These are phyloP conservation scores for Fraxinus latifolia DNA, from an alignment of 305 asterid genomes.

Conservation along the genomic window DNA sequence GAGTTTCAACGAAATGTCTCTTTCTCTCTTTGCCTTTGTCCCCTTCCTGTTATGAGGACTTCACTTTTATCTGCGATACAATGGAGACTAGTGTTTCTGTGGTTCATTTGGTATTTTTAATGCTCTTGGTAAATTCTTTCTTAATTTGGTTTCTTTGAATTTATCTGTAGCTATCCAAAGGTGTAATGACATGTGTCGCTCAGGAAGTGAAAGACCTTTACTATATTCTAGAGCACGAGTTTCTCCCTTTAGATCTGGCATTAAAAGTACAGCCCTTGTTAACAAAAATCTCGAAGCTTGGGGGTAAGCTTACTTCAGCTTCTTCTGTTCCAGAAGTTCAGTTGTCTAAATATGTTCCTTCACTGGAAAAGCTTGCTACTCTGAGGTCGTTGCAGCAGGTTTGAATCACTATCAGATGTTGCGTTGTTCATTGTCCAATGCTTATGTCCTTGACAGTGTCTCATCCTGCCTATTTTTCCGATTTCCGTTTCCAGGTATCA, in stretches of 20 bases:
- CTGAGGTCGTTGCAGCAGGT: conserved; percentile 89
- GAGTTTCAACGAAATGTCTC: neutral
- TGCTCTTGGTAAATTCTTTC: neutral
- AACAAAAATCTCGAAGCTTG: conserved; percentile 71
- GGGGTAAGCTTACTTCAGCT: conserved; percentile 78
- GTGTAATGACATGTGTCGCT: conserved; percentile 75
- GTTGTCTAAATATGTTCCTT: conserved; percentile 64
- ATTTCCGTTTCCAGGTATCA: conserved; percentile 52
- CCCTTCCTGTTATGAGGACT: neutral
- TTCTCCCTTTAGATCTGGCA: conserved; percentile 66
- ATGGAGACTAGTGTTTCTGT: conserved; percentile 3
- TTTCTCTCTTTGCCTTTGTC: neutral
- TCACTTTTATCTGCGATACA: neutral
- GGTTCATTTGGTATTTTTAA: neutral
- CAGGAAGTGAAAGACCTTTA: conserved; percentile 88
- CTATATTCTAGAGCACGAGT: conserved; percentile 68
- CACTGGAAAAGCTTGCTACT: conserved; percentile 76
- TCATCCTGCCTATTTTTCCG: neutral
- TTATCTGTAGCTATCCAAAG: conserved; percentile 62
- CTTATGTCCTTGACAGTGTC: neutral
- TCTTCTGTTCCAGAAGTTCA: conserved; percentile 79
- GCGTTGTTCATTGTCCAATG: neutral
- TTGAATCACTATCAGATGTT: neutral
- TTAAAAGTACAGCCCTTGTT: conserved; percentile 65
- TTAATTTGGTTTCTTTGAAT: neutral